Base-by-base conservation (phyloP, 1,139 yeast genomes). In the Komagataea norvegica region DNA sequence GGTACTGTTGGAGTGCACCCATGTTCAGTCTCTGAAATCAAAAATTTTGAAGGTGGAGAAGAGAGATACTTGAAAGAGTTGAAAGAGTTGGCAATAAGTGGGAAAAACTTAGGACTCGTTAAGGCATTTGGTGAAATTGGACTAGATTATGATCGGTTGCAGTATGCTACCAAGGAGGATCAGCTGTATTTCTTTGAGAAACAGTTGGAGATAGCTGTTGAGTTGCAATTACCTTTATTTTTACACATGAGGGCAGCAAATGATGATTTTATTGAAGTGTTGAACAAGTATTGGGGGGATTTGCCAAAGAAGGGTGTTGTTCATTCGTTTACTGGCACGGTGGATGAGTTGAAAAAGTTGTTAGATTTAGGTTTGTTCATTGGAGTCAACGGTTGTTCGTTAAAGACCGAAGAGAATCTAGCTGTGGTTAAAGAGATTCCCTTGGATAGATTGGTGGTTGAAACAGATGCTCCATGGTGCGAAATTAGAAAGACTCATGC, bases 391-490 rank as follows among this genome's bases (percentile, higher is more conserved):
- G 98, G 98, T 2, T 91, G 98, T 53, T 88, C 97, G 3, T 68
- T 93, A 45, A 83, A 84, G 54, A 76, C 86, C 0, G 74, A 75
- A 41, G 89, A 83, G 44, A 87, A 85, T 53, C 60, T 89, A 9
- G 67, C 68, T 15, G 89, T 81, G 11, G 87, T 82, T 1, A 64
- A 67, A 29, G 54, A 61, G 25, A 72, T 91, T 9, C 98, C 98
- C 0, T 53, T 77, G 8, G 74, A 79, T 9, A 70, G 68, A 49
- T 60, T 91, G 27, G 63, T 91, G 74, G 72, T 91, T 17, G 99
- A 91, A 59, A 89, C 97, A 0, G 97, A 91, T 62, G 89, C 97
- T 1, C 98, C 99, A 1, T 91, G 98, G 98, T 91, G 99, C 63
- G 97, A 89, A 54, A 77, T 91, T 29, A 70, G 94, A 41, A 84